Base-by-base conservation (phyloP, 495 filamentous ascomycete genomes). In the Trichocladium uniseriatum region DNA sequence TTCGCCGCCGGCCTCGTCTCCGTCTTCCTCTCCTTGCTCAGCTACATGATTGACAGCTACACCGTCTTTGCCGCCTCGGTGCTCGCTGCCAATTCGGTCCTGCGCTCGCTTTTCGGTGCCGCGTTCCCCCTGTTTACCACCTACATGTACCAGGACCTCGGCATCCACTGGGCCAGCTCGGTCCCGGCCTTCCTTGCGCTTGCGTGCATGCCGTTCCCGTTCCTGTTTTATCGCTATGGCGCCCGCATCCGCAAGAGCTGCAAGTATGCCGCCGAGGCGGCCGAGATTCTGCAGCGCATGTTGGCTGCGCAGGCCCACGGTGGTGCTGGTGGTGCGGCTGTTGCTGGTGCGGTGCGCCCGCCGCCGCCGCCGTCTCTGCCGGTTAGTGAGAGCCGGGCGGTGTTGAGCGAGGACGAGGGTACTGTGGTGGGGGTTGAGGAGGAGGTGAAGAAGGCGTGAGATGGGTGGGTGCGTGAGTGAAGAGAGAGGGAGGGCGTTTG, bases 121-220 rank as follows among this genome's bases (percentile, higher is more conserved):
- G 83, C 77, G 0, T 92, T 94, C 70, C 88, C 87, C 2, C 72
- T 94, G 0, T 92, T 94, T 72, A 91, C 87, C 3, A 78, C 75
- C 0, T 56, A 83, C 48, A 86, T 92, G 83, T 92, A 87, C 63
- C 29, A 70, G 6, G 71, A 80, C 59, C 76, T 94, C 1, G 86
- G 87, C 49, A 81, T 84, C 51, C 84, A 90, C 70, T 90, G 86
- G 87, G 87, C 85, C 4, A 82, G 78, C 15, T 79, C 77, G 1
- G 74, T 94, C 40, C 85, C 86, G 0, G 87, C 84, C 0, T 90
- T 91, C 69, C 67, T 92, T 6, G 79, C 84, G 3, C 66, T 91
- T 14, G 76, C 72, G 16, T 90, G 86, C 61, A 71, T 89, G 39
- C 87, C 87, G 0, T 86, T 88, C 63, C 87, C 86, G 9, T 84